Conservation (phyloP, 2,329 filamentous ascomycete genomes). For the Fusarium agapanthi region DNA sequence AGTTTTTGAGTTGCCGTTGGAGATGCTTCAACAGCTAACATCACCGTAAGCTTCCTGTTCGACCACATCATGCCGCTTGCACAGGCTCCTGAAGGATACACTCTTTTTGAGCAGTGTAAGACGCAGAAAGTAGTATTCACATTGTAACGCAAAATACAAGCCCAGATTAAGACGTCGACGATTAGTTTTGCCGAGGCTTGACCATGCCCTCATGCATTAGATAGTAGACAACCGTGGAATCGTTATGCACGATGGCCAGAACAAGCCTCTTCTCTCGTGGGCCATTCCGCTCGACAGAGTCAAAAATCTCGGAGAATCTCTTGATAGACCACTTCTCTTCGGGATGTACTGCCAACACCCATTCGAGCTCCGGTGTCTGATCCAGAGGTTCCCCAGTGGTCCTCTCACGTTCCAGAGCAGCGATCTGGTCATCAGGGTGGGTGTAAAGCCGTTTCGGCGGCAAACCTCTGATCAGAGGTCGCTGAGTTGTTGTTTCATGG, state of each 20-base stretch:
- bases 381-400: constrained; percentile 54
- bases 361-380: constrained; percentile 71
- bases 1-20: constrained; percentile 39
- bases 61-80: constrained; percentile 77
- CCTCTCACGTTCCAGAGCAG: constrained; percentile 70
- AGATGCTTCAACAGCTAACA: constrained; percentile 8
- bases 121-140: constrained; percentile 79
- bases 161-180: background rate
- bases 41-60: constrained; percentile 73
- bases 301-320: constrained; percentile 74
- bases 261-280: constrained; percentile 72
- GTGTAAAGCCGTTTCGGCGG: constrained; percentile 78
- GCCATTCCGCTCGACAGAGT: constrained; percentile 61
- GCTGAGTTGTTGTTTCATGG: constrained; percentile 56
- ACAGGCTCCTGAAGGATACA: constrained; percentile 73
- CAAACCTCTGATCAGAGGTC: constrained; percentile 75
- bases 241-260: constrained; percentile 78
- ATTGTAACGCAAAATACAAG: constrained; percentile 45
- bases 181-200: constrained; percentile 82
- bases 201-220: constrained; percentile 87
- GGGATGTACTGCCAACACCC: constrained; percentile 79
- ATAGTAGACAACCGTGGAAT: constrained; percentile 87
- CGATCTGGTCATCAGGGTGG: constrained; percentile 84
- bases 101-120: constrained; percentile 76
- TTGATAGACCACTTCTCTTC: constrained; percentile 76